Evolutionary conservation across 805 yeast species (phyloP), one percentile per base, ranked within the genome.

Genomic region (Jamesozyma lodderae): DNA sequence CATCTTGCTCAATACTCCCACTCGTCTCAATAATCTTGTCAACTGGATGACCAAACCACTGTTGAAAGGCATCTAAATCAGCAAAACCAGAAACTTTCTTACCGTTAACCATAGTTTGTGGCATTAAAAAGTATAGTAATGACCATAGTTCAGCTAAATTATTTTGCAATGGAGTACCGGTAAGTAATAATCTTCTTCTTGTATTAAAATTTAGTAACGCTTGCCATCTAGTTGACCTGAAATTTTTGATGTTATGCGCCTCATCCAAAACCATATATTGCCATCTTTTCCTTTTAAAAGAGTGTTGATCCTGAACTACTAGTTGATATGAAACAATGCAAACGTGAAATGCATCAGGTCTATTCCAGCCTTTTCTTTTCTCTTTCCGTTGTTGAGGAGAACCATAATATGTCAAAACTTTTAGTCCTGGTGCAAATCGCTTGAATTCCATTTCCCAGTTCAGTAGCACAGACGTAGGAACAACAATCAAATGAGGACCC

Each of bases 391-490:
- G 97, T 52, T 85, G 95, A 0, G 97, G 98, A 13, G 94, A 79
- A 0, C 99, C 99, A 53, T 90, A 92, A 59, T 92, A 92, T 0
- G 97, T 92, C 57, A 92, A 57, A 3, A 92, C 92, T 59, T 94
- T 90, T 59, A 92, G 82, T 0, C 98, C 99, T 0, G 99, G 99
- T 1, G 96, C 96, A 68, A 92, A 92, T 51, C 95, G 76, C 54
- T 94, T 92, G 64, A 92, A 88, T 55, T 92, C 99, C 96, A 94
- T 90, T 59, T 92, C 99, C 99, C 99, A 92, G 55, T 92, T 92
- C 38, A 92, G 73, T 79, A 92, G 79, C 6, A 92, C 99, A 13
- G 96, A 85, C 0, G 99, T 92, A 4, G 99, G 99, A 4, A 92
- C 99, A 42, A 92, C 79, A 62, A 92, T 88, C 38, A 92, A 66